phyloP scores from a whole-genome alignment of 768 basidiomycete species.

The Kondoa subrosea region DNA sequence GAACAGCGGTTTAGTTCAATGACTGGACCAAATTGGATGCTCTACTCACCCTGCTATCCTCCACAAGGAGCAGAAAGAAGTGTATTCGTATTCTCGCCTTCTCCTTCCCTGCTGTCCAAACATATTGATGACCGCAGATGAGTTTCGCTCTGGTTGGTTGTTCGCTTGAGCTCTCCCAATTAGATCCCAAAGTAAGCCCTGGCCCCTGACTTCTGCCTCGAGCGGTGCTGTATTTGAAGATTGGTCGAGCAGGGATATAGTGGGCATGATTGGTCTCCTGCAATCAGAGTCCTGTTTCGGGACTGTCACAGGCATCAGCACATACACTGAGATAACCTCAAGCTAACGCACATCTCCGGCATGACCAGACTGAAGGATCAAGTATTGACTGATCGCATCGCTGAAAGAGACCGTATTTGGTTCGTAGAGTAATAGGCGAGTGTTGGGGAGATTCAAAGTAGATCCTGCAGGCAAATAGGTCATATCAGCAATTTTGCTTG shows the following conservation, averaged over 20 bases:
- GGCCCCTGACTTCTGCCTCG: too few relatives aligned
- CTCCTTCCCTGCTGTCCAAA: neutral
- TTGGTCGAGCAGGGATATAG: neutral
- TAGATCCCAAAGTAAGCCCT: neutral
- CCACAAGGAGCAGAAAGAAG: conserved; percentile 2
- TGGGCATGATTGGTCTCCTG: neutral
- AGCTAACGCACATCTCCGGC: neutral
- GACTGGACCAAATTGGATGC: neutral
- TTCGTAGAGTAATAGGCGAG: neutral
- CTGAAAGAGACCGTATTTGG: conserved; percentile 3
- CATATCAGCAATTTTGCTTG: neutral
- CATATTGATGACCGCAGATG: neutral
- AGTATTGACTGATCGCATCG: neutral
- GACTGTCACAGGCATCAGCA: neutral
- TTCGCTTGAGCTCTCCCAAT: neutral
- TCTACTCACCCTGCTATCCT: conserved; percentile 5
- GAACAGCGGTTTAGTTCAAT: neutral
- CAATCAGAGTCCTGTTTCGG: neutral
- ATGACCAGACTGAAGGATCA: neutral
- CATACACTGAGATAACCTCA: neutral
- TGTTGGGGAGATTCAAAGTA: neutral
- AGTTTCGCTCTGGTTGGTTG: neutral
- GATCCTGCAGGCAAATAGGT: neutral
- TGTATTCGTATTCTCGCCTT: neutral
- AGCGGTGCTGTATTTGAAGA: too few relatives aligned